phyloP scores from a whole-genome alignment of 164 flowering plant species.

The Chimonanthus salicifolius region DNA sequence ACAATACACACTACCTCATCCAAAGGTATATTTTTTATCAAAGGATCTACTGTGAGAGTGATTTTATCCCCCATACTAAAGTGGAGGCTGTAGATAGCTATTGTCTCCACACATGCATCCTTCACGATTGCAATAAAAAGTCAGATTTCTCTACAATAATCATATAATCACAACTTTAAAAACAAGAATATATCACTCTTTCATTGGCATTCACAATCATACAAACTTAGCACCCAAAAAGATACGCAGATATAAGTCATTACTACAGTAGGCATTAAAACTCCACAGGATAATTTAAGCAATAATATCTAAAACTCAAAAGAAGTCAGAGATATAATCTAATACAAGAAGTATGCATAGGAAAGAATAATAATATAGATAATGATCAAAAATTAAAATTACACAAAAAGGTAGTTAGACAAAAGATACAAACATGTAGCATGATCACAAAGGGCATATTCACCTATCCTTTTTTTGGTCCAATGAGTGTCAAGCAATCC shows the following conservation, averaged over 20 bases:
- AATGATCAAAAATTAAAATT: too few relatives aligned
- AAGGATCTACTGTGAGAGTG: constrained; percentile 33
- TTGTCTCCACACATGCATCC: constrained; percentile 42
- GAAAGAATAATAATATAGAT: too few relatives aligned
- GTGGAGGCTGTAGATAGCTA: constrained; percentile 33
- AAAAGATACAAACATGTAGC: too few relatives aligned
- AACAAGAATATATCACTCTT: not conserved
- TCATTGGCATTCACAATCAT: not conserved
- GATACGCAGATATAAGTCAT: not conserved
- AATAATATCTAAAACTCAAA: too few relatives aligned
- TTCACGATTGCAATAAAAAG: constrained; percentile 23
- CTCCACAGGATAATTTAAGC: too few relatives aligned
- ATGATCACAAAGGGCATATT: too few relatives aligned
- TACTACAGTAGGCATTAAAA: not conserved
- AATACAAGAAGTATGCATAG: too few relatives aligned
- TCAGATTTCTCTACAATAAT: constrained; percentile 5
- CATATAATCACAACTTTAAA: constrained; percentile 6
- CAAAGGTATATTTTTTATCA: constrained; percentile 33
- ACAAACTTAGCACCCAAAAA: not conserved
- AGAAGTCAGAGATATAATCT: too few relatives aligned
- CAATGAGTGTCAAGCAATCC: too few relatives aligned
- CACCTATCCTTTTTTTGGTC: too few relatives aligned
- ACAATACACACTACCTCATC: constrained; percentile 39
- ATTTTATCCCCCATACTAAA: constrained; percentile 39
- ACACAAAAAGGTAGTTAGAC: too few relatives aligned